Base-by-base conservation (phyloP, 441 rosid species). In the Pelargonium myrrhifolium region DNA sequence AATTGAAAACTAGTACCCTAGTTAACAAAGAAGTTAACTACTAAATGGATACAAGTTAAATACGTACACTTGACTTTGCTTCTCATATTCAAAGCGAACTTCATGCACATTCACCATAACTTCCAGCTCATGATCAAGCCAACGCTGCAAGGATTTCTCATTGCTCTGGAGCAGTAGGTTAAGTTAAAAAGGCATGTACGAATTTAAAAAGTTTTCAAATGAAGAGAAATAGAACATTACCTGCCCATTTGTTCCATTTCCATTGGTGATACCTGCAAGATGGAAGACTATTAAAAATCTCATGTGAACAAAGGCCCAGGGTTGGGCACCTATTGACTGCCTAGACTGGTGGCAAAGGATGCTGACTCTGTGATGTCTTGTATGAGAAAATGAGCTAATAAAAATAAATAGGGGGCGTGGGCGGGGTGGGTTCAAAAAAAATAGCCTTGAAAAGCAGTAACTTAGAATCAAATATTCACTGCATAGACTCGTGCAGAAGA, bases 81-180 rank as follows among this genome's bases (percentile, higher is more conserved):
- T 94, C n/a, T n/a, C n/a, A n/a, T n/a, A 92, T 76, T 94, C 99
- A 67, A 84, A 85, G 64, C 98, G 97, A 66, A 94, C 99, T 90
- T 88, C 99, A 75, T 92, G 97, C 78, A 94, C 93, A 79, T 94
- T 86, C 80, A 90, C 98, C 97, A 90, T 90, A 72, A 94, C 97
- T 81, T 94, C 98, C 72, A 92, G 82, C 79, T 94, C 98, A 58
- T 94, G 93, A 64, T 94, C 95, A 70, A 94, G 88, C 97, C 97
- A 94, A 9, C 94, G 91, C 51, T 90, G 98, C 39, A 94, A 79
- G 61, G 92, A 82, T 75, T 94, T 94, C 81, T 92, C 99, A 79
- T 92, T 90, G 74, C 76, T 90, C 98, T 85, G 74, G 71, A 74
- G n/a, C 64, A 76, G 71, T 28, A 68, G 68, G 47, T 24, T 71